Conservation (phyloP, 2,329 filamentous ascomycete species). For the Fusarium oligoseptatum region DNA sequence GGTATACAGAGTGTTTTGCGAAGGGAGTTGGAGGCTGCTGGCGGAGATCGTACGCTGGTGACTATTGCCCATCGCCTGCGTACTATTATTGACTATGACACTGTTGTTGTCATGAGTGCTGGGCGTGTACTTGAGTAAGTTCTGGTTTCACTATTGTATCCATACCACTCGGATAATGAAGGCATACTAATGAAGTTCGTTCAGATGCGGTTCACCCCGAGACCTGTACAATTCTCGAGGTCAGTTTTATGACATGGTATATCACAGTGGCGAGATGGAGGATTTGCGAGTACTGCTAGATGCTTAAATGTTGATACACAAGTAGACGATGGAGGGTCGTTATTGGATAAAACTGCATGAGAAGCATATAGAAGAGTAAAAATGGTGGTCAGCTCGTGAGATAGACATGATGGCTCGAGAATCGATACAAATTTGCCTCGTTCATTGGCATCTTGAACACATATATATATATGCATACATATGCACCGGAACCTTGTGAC, state of each 20-base stretch:
- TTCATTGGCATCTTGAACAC: neutral
- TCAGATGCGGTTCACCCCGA: slow-evolving; percentile 60
- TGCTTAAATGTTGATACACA: neutral
- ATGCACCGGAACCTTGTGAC: neutral
- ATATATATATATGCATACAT: neutral
- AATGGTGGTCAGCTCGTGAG: too few species aligned
- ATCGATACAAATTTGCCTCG: neutral
- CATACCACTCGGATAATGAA: too few species aligned
- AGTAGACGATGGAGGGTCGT: neutral
- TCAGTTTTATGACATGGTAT: slow-evolving; percentile 68
- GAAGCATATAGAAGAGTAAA: slow-evolving; percentile 6
- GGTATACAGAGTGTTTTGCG: slow-evolving; percentile 68
- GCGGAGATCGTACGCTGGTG: slow-evolving; percentile 64
- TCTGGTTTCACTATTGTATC: neutral
- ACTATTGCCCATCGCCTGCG: slow-evolving; percentile 70
- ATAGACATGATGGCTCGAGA: neutral
- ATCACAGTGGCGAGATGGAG: slow-evolving; percentile 66
- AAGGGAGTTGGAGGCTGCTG: slow-evolving; percentile 60
- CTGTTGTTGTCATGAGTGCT: slow-evolving; percentile 68
- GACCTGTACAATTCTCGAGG: slow-evolving; percentile 61
- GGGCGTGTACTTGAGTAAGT: slow-evolving; percentile 67
- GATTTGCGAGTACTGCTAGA: slow-evolving; percentile 57
- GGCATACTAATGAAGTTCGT: slow-evolving; percentile 7
- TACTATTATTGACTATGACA: slow-evolving; percentile 72
- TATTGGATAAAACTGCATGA: neutral